phyloP scores from a whole-genome alignment of 202 grass and related monocot species.

The Carex arenaria region DNA sequence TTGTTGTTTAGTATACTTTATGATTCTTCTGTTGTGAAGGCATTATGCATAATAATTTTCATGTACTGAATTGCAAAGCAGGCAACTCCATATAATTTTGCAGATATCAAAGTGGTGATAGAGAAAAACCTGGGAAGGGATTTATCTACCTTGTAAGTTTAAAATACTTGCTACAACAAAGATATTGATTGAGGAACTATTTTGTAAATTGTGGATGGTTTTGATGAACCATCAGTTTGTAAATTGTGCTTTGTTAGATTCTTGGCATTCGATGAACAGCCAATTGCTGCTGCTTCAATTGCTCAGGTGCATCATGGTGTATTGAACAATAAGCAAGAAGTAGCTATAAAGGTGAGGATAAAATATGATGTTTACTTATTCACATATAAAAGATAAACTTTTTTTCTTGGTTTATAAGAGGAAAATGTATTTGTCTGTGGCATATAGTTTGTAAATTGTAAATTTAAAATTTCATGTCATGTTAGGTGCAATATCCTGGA shows the following conservation, averaged over 20 bases:
- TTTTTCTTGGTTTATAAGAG: background rate
- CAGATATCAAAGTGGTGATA: slow-evolving; percentile 70
- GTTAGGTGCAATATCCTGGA: slow-evolving; percentile 92
- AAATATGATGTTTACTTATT: background rate
- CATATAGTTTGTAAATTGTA: background rate
- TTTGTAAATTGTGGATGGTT: background rate
- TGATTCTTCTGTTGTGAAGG: background rate
- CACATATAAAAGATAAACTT: background rate
- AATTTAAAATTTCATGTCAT: background rate
- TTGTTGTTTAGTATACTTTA: background rate
- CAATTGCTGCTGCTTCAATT: slow-evolving; percentile 97
- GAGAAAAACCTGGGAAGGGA: slow-evolving; percentile 56
- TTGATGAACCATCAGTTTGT: slow-evolving; percentile 11
- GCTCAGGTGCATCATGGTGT: slow-evolving; percentile 84
- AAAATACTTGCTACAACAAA: background rate
- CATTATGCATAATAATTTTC: slow-evolving; percentile 10
- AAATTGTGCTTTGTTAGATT: slow-evolving; percentile 46
- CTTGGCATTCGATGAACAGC: slow-evolving; percentile 82
- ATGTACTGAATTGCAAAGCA: slow-evolving; percentile 35
- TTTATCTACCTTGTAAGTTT: slow-evolving; percentile 76
- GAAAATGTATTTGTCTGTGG: background rate
- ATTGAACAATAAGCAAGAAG: slow-evolving; percentile 65
- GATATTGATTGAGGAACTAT: background rate
- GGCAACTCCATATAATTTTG: slow-evolving; percentile 71
- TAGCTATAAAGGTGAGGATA: slow-evolving; percentile 78